phyloP scores from a whole-genome alignment of 495 filamentous ascomycete species.

The Pseudevernia furfuracea region DNA sequence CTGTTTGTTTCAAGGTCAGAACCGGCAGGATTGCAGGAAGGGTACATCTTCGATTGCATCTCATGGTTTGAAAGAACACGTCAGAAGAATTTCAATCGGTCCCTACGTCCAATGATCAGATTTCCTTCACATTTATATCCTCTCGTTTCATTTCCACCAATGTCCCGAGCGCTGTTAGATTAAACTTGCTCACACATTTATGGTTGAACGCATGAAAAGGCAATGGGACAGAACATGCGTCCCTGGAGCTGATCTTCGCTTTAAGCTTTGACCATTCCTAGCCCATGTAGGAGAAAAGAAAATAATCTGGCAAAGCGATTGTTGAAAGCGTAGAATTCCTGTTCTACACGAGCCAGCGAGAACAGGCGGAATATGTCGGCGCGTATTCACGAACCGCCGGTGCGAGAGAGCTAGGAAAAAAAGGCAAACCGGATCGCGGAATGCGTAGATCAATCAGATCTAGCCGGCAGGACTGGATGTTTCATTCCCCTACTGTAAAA shows the following conservation, averaged over 20 bases:
- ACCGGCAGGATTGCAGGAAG: background rate
- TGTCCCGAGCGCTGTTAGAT: constrained; percentile 7
- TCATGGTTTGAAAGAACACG: background rate
- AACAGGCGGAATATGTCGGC: constrained; percentile 11
- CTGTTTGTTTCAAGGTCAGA: constrained; percentile 8
- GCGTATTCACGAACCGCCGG: constrained; percentile 11
- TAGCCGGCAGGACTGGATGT: constrained; percentile 4
- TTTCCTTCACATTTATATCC: background rate
- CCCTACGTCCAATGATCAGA: constrained; percentile 1
- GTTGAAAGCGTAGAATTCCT: constrained; percentile 3
- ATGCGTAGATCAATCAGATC: constrained; percentile 12
- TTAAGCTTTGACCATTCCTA: background rate
- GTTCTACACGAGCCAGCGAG: constrained; percentile 18
- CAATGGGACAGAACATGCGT: constrained; percentile 2
- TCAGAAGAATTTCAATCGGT: background rate
- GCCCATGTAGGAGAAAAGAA: constrained; percentile 3
- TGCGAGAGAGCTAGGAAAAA: constrained; percentile 16
- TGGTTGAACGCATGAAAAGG: constrained; percentile 4
- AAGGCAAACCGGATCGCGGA: constrained; percentile 11
- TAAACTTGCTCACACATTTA: background rate
- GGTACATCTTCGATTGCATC: constrained; percentile 4
- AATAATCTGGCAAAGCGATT: background rate
- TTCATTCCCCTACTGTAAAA: constrained; percentile 6
- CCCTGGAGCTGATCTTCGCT: constrained; percentile 2
- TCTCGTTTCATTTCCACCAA: constrained; percentile 1